phyloP scores from a whole-genome alignment of 768 basidiomycete species.

The Podaxis rugospora region DNA sequence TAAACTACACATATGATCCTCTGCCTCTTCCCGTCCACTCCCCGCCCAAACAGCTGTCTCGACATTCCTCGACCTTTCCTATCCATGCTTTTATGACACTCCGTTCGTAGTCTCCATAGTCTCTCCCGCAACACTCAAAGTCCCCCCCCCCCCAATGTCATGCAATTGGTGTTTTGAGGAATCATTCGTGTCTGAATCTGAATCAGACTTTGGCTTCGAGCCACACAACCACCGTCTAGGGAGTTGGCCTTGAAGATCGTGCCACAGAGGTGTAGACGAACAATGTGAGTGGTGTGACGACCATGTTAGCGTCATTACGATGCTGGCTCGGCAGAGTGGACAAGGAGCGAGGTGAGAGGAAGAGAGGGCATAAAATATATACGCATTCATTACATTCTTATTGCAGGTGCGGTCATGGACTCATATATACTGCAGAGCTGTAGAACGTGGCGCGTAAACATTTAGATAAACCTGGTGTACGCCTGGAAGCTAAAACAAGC shows the following conservation, averaged over 20 bases:
- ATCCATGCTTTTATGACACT: constrained; percentile 63
- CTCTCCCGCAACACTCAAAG: constrained; percentile 64
- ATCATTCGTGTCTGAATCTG: background rate
- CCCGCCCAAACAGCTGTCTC: constrained; percentile 45
- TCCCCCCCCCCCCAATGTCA: constrained; percentile 61
- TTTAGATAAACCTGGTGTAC: too few relatives aligned
- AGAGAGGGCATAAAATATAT: too few relatives aligned
- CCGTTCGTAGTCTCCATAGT: constrained; percentile 73
- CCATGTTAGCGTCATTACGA: too few relatives aligned
- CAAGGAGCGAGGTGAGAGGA: too few relatives aligned
- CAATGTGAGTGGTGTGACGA: too few relatives aligned
- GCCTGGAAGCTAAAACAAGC: too few relatives aligned
- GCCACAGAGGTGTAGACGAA: background rate
- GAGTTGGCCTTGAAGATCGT: background rate
- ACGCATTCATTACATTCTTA: too few relatives aligned
- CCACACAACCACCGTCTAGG: background rate
- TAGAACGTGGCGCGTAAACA: too few relatives aligned
- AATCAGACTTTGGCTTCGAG: background rate
- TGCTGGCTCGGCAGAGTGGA: too few relatives aligned
- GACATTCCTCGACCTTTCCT: constrained; percentile 56
- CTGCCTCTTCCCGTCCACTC: constrained; percentile 64
- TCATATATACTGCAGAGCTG: too few relatives aligned
- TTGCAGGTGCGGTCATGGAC: too few relatives aligned
- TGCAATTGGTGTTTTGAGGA: constrained; percentile 45
- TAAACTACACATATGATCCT: background rate